Conservation (phyloP, 164 flowering plant genomes). For the Magnolia changhungtana region DNA sequence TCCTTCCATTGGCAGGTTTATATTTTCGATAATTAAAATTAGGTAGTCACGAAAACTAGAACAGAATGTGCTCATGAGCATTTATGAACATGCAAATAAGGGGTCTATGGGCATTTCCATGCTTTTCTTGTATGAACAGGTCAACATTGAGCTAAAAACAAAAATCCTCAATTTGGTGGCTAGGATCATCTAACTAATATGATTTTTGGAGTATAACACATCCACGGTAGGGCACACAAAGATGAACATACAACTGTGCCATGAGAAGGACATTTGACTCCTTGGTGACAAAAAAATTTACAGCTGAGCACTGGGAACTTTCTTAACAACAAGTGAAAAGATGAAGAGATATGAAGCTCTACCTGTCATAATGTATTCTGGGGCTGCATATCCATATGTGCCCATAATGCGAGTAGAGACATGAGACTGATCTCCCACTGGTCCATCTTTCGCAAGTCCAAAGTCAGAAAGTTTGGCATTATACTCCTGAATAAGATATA, state of each 20-base stretch:
- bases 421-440: constrained; percentile 4
- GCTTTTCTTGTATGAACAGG: no score
- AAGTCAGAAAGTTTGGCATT: constrained; percentile 8
- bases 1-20: no score
- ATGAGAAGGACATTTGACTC: neutral
- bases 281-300: neutral
- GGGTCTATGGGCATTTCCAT: no score
- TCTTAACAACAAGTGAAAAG: neutral
- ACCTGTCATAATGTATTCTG: constrained; percentile 8
- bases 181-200: no score
- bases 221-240: no score
- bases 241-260: neutral
- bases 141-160: no score
- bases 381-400: constrained; percentile 7
- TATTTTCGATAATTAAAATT: no score
- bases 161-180: no score
- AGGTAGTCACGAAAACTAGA: no score
- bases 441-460: constrained; percentile 9
- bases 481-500: neutral
- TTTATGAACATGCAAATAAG: no score
- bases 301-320: neutral
- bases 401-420: constrained; percentile 10
- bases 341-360: neutral
- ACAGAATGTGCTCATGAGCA: no score
- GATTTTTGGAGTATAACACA: no score